Base-by-base conservation (phyloP, 192 early-diverging fungal genomes). In the Physocladia obscura region DNA sequence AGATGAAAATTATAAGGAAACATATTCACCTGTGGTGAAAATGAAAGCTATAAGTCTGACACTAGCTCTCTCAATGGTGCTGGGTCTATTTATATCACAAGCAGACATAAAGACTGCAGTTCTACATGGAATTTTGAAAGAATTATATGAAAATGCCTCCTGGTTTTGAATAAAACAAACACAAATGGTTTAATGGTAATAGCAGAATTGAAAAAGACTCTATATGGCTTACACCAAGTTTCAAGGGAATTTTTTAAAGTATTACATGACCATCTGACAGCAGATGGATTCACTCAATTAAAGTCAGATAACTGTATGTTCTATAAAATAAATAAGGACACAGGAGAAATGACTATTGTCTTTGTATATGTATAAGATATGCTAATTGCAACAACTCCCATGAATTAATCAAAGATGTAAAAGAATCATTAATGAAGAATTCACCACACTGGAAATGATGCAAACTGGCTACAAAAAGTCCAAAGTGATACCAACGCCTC, bases 71-170 rank as follows among this genome's bases (percentile, higher is more conserved):
- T n/a, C n/a, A n/a, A n/a, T n/a, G n/a, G n/a, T n/a, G n/a, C n/a
- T n/a, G n/a, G n/a, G n/a, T n/a, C n/a, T n/a, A n/a, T 47, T n/a
- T 47, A n/a, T 68, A 17, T 30, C 37, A 36, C 60, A 67, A 21
- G 13, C 36, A 27, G 69, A 71, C 38, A 30, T 71, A 32, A 71
- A 71, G 11, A 67, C 37, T 71, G 69, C 69, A 13, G 70, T 63
- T 4, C 67, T 71, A 1, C 11, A 71, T 71, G 69, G 26, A 72
- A 50, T 30, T 35, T 65, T 71, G n/a, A 22, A 34, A 19, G 69
- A 50, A 63, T 3, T 71, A 71, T 30, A 67, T 71, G 39, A 24
- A 8, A 0, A 38, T 52, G 1, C 69, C 69, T 11, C 15, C 48
- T n/a, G 27, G 68, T 57, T 0, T 71, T 26, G 22, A n/a, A 31